A percentile compares a stretch with the other conserved stretches of the same genome.
phyloP scores from a whole-genome alignment of 2,329 filamentous ascomycete genomes.

The Fusarium musae region DNA sequence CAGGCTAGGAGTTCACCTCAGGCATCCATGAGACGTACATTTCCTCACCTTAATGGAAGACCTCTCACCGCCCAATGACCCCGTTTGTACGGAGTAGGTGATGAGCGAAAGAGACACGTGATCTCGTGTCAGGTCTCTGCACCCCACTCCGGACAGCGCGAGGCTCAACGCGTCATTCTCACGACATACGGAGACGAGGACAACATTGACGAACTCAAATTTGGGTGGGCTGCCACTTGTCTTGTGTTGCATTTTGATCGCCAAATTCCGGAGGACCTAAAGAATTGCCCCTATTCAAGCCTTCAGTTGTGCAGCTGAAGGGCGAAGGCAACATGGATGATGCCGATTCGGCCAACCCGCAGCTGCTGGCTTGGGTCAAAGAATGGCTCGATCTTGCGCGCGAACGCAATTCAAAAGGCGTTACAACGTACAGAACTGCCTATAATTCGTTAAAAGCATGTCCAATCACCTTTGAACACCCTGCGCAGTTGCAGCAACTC shows the following conservation, averaged over 20 bases:
- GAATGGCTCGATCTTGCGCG: constrained; percentile 79
- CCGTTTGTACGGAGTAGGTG: neutral
- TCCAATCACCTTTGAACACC: constrained; percentile 76
- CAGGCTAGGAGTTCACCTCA: neutral
- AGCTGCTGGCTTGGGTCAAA: constrained; percentile 78
- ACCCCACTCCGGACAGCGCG: constrained; percentile 10
- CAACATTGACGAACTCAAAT: neutral
- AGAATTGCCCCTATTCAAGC: neutral
- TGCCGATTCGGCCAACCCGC: constrained; percentile 71
- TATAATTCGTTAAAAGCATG: constrained; percentile 82
- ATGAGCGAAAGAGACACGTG: constrained; percentile 26
- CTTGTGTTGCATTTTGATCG: neutral
- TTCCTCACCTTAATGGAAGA: neutral
- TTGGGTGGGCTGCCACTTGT: neutral
- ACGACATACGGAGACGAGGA: neutral
- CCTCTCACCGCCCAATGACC: constrained; percentile 6
- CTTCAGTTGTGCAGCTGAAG: neutral
- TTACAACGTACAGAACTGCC: constrained; percentile 78
- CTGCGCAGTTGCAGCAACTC: constrained; percentile 77
- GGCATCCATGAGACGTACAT: neutral
- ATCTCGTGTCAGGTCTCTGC: constrained; percentile 34
- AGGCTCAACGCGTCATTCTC: constrained; percentile 18
- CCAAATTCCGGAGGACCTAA: neutral
- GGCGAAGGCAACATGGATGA: constrained; percentile 46
- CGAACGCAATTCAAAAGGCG: constrained; percentile 75